Percentiles rank a stretch among this genome's conserved stretches.
Evolutionary conservation across 345 rosid species (phyloP).

Genomic region (Brassica juncea): DNA sequence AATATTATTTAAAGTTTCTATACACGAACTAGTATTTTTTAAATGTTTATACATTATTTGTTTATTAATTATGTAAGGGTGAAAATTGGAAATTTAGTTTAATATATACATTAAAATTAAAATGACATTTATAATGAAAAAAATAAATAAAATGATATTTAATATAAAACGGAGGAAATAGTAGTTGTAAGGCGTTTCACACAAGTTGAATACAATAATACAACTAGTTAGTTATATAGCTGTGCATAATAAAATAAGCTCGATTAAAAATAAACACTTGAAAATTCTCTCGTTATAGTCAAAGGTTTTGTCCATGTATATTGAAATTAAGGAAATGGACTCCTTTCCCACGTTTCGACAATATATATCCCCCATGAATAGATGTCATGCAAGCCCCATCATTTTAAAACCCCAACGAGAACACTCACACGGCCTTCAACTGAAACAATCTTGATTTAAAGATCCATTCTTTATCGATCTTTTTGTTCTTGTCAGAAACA

Average conservation of each 20-base stretch:
- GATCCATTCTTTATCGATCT: neutral
- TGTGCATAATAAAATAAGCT: neutral
- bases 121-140: too few species aligned
- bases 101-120: too few species aligned
- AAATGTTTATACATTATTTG: too few species aligned
- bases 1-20: too few species aligned
- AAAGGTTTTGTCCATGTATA: slow-evolving; percentile 19
- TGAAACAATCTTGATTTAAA: neutral
- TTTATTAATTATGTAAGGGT: too few species aligned
- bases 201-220: neutral
- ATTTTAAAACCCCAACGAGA: slow-evolving; percentile 18
- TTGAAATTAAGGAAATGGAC: neutral
- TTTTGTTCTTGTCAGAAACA: neutral
- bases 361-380: neutral
- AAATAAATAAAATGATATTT: too few species aligned
- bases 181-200: neutral
- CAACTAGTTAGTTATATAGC: neutral
- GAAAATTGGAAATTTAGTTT: too few species aligned
- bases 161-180: too few species aligned
- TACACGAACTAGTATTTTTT: too few species aligned
- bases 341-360: slow-evolving; percentile 12
- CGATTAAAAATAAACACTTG: neutral
- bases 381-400: slow-evolving; percentile 16
- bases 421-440: slow-evolving; percentile 18
- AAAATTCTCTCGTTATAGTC: neutral